phyloP scores from a whole-genome alignment of 202 grass and related monocot species.

The Zizania palustris region DNA sequence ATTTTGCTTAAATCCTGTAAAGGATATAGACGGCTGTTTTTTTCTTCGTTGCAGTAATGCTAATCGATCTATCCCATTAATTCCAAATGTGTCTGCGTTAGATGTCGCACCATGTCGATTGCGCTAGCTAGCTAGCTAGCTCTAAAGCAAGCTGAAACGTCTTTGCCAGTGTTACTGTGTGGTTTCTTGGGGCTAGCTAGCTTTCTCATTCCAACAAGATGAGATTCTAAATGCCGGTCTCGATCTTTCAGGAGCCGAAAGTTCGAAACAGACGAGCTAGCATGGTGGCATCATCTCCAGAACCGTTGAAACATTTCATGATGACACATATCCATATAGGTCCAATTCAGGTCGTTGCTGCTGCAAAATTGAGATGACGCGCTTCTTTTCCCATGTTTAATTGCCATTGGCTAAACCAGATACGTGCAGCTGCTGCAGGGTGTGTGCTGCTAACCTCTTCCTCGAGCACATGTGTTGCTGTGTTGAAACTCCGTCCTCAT shows the following conservation, averaged over 20 bases:
- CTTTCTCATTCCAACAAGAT: neutral
- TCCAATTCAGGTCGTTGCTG: neutral
- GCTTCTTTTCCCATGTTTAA: neutral
- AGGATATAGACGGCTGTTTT: no score
- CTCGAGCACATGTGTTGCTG: neutral
- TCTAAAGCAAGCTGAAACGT: no score
- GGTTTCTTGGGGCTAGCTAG: neutral
- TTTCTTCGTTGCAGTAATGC: no score
- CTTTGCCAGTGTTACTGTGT: neutral
- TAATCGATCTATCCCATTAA: no score
- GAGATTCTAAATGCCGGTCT: neutral
- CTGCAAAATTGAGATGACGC: neutral
- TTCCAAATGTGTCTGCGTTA: no score
- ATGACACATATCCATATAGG: neutral
- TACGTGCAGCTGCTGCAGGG: neutral
- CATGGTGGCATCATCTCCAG: neutral
- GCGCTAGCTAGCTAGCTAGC: no score
- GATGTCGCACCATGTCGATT: no score
- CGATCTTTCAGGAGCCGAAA: neutral
- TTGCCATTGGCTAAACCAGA: neutral
- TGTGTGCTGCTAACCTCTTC: neutral
- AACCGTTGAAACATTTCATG: neutral
- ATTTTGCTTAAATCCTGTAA: no score
- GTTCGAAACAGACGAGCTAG: neutral
- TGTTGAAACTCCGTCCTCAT: conserved; percentile 25